Conservation (phyloP, 1,284 basidiomycete genomes). For the Pisolithus thermaeus region DNA sequence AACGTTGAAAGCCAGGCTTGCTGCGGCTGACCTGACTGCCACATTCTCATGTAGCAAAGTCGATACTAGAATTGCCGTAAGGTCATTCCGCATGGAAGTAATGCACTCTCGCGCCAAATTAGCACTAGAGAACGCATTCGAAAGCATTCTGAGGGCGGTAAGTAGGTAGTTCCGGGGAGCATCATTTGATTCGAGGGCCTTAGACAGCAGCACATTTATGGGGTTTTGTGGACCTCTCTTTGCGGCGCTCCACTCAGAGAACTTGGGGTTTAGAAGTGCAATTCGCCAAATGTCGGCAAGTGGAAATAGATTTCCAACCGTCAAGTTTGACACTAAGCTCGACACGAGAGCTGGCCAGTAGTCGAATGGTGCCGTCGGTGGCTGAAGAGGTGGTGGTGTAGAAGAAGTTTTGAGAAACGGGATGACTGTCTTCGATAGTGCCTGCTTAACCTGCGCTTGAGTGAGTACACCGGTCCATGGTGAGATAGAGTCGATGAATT, state of each 20-base stretch:
- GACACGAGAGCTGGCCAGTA: slow-evolving; percentile 35
- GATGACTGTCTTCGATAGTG: slow-evolving; percentile 44
- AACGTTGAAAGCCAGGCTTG: slow-evolving; percentile 76
- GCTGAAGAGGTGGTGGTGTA: slow-evolving; percentile 15
- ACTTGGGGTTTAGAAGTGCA: slow-evolving; percentile 57
- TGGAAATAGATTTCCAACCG: slow-evolving; percentile 67
- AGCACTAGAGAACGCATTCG: slow-evolving; percentile 62
- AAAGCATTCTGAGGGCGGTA: slow-evolving; percentile 67
- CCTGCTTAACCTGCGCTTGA: slow-evolving; percentile 42
- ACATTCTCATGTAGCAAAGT: slow-evolving; percentile 65
- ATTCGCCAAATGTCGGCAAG: slow-evolving; percentile 82
- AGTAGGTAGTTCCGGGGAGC: slow-evolving; percentile 54
- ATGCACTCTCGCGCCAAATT: slow-evolving; percentile 52
- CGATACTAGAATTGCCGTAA: slow-evolving; percentile 55
- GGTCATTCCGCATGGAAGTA: slow-evolving; percentile 27
- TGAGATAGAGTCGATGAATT: slow-evolving; percentile 50
- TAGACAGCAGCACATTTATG: slow-evolving; percentile 39
- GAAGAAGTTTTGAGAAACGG: slow-evolving; percentile 62
- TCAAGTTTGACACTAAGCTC: slow-evolving; percentile 43
- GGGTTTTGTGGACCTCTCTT: slow-evolving; percentile 30
- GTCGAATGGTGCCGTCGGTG: slow-evolving; percentile 13
- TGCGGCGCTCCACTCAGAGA: slow-evolving; percentile 47
- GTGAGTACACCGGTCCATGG: slow-evolving; percentile 30
- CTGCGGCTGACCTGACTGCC: slow-evolving; percentile 69
- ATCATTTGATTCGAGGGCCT: slow-evolving; percentile 32